A percentile compares a stretch with the other conserved stretches of the same genome.
phyloP scores from a whole-genome alignment of 2,329 filamentous ascomycete genomes.

The Trichoderma harzianum region DNA sequence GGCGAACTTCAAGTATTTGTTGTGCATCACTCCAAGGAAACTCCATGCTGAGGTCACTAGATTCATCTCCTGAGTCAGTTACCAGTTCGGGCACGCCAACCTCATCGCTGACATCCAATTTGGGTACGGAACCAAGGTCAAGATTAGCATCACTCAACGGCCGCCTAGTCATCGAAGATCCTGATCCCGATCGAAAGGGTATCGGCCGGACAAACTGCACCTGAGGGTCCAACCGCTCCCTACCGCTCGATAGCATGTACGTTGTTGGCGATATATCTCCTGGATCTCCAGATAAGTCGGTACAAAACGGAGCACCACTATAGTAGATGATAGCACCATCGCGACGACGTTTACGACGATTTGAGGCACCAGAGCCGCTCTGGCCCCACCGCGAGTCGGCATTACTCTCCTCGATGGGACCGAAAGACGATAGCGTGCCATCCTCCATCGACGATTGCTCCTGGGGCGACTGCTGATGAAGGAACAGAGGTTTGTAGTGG shows the following conservation, averaged over 20 bases:
- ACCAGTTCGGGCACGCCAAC: slow-evolving; percentile 28
- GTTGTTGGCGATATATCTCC: slow-evolving; percentile 47
- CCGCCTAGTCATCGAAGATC: slow-evolving; percentile 47
- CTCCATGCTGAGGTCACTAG: slow-evolving; percentile 42
- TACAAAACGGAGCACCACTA: slow-evolving; percentile 74
- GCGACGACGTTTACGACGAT: slow-evolving; percentile 51
- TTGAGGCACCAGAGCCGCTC: slow-evolving; percentile 47
- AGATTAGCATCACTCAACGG: slow-evolving; percentile 45
- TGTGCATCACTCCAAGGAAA: slow-evolving; percentile 45
- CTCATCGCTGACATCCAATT: slow-evolving; percentile 30
- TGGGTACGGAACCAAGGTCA: slow-evolving; percentile 21
- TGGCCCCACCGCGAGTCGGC: slow-evolving; percentile 46
- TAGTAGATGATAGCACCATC: slow-evolving; percentile 83
- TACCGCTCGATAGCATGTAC: slow-evolving; percentile 46
- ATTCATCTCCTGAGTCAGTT: slow-evolving; percentile 35
- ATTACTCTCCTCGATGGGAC: slow-evolving; percentile 46
- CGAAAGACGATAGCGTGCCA: slow-evolving; percentile 49
- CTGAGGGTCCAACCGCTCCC: slow-evolving; percentile 29
- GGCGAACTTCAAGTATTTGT: slow-evolving; percentile 37
- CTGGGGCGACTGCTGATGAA: slow-evolving; percentile 46
- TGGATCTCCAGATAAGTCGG: slow-evolving; percentile 69
- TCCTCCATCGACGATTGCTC: slow-evolving; percentile 49
- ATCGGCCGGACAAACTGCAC: slow-evolving; percentile 25
- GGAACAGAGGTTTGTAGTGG: slow-evolving; percentile 63
- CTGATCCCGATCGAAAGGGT: slow-evolving; percentile 45